These are phyloP conservation scores for Dalechampia spathulata DNA, from an alignment of 441 rosid genomes.

Conservation along the genomic window DNA sequence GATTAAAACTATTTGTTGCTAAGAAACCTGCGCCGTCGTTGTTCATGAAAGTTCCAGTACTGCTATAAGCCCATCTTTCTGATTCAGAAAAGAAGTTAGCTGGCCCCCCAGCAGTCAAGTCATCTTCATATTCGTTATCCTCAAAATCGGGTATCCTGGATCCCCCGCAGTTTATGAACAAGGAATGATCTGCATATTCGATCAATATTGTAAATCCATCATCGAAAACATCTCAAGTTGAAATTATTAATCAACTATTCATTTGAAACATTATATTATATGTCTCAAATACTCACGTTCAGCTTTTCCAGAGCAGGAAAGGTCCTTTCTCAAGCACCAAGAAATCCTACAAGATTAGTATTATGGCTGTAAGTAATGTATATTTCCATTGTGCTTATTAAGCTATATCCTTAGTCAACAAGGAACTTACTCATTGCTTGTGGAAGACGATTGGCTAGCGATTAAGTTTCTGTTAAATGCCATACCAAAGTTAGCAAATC, in stretches of 20 bases:
- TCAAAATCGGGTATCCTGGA: conserved; percentile 10
- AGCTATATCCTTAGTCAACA: neutral
- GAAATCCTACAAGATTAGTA: conserved; percentile 29
- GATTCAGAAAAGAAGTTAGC: conserved; percentile 14
- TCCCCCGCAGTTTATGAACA: conserved; percentile 35
- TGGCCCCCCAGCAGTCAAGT: conserved; percentile 16
- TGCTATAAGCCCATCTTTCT: conserved; percentile 36
- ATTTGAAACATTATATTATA: too few species aligned
- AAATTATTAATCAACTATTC: too few species aligned
- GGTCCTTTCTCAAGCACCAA: conserved; percentile 28
- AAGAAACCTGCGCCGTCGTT: conserved; percentile 9
- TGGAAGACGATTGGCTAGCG: conserved; percentile 39
- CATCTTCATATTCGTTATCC: conserved; percentile 25
- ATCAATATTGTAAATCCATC: too few species aligned
- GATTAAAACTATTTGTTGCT: neutral
- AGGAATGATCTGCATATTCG: too few species aligned
- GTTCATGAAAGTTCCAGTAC: conserved; percentile 32
- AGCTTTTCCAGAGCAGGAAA: neutral
- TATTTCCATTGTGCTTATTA: neutral
- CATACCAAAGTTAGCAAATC: neutral
- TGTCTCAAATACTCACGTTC: too few species aligned
- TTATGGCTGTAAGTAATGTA: conserved; percentile 4
- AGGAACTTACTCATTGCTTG: conserved; percentile 48
- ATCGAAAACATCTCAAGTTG: too few species aligned
- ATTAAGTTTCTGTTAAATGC: conserved; percentile 51